Base-by-base conservation (phyloP, 768 basidiomycete species). In the Megacollybia marginata region DNA sequence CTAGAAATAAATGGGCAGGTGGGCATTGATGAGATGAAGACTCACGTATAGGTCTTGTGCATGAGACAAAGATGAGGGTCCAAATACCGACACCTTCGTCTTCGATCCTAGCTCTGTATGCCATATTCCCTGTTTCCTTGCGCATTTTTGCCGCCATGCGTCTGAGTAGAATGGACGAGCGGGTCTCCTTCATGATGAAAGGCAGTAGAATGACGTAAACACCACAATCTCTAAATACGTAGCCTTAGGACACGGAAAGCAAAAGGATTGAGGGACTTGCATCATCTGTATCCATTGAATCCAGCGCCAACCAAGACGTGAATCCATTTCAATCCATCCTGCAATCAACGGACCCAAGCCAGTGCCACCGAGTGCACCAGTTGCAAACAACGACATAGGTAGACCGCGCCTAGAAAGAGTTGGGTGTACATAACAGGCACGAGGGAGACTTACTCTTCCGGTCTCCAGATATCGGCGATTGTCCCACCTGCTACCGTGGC, bases 221-320 rank as follows among this genome's bases (percentile, higher is more conserved):
- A 2, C 73, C 81, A 28, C 72, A 72, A 32, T 80, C 58, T 45
- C 88, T 85, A 40, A 13, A 42, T 28, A 49, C 18, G n/a, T 32
- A 20, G 23, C 48, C 11, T 43, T 35, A 47, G 45, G 45, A 40
- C 16, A 48, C 44, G 48, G 46, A 40, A 10, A 33, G 33, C 6
- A 28, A 13, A 42, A 52, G 5, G 59, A 57, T 48, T 36, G 42
- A 33, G 31, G 19, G 9, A 64, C 69, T 2, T 44, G 80, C 83
- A 84, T 86, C 57, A 81, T 69, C 54, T 82, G 80, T 9, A 88
- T 74, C 88, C 88, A 91, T 57, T 89, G 80, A 20, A 93, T 88
- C 87, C 88, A 91, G 23, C 87, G 70, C 87, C 89, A 91, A 53
- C 72, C 71, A 1, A 90, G 61, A 16, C 65, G 66, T 0, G 68